phyloP scores from a whole-genome alignment of 2,329 filamentous ascomycete species.

The Xylogone sp. region DNA sequence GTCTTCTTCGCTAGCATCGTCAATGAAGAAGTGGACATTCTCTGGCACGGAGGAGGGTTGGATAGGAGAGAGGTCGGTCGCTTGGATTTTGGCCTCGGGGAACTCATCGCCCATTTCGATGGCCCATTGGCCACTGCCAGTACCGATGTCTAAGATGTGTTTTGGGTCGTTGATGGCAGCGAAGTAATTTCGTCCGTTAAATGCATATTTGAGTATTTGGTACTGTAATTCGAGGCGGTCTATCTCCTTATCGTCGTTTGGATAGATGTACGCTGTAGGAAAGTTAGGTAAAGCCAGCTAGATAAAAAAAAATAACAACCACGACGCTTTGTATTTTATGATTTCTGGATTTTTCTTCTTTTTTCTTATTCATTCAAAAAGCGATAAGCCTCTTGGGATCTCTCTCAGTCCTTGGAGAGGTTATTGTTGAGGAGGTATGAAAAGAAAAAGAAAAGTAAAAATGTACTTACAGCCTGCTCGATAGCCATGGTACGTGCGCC shows the following conservation, averaged over 20 bases:
- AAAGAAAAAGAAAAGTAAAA: background rate
- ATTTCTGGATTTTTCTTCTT: too few species aligned
- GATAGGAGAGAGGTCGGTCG: conserved; percentile 62
- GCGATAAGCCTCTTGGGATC: too few species aligned
- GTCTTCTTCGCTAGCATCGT: conserved; percentile 25
- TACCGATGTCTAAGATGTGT: conserved; percentile 43
- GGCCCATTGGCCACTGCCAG: conserved; percentile 56
- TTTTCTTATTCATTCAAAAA: too few species aligned
- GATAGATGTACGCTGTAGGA: conserved; percentile 20
- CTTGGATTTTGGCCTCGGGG: conserved; percentile 51
- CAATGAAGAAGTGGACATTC: conserved; percentile 68
- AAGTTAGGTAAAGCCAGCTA: background rate
- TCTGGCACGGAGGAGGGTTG: conserved; percentile 61
- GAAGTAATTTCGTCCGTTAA: conserved; percentile 35
- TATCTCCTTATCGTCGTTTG: conserved; percentile 43
- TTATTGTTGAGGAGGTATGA: background rate
- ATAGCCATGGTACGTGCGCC: conserved; percentile 24
- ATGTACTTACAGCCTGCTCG: conserved; percentile 7
- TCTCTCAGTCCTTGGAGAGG: too few species aligned
- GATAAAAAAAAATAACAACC: background rate
- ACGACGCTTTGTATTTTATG: too few species aligned
- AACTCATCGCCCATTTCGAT: conserved; percentile 62
- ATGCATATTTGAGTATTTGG: conserved; percentile 38
- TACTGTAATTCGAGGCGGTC: conserved; percentile 44
- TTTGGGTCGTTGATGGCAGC: conserved; percentile 36